These are phyloP conservation scores for Starmerella tilneyi DNA, from an alignment of 805 yeast species.

Conservation along the genomic window DNA sequence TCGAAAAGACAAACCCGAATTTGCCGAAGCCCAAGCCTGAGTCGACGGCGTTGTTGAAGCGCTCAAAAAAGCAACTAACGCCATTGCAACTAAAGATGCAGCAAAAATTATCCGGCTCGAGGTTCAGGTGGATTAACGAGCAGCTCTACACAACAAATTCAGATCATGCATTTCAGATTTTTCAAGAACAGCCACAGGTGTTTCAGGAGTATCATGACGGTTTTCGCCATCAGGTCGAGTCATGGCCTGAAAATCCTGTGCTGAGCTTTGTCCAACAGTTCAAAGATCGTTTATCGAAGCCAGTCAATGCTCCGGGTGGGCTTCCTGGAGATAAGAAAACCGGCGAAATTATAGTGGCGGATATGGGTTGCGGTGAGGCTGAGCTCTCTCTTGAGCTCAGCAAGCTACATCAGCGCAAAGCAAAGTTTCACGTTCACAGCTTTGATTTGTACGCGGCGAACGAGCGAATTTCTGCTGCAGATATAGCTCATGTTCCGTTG, in stretches of 20 bases:
- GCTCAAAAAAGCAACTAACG: conserved; percentile 54
- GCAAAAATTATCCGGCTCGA: conserved; percentile 85
- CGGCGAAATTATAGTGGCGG: conserved; percentile 72
- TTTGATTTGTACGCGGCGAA: conserved; percentile 88
- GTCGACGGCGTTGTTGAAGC: no score
- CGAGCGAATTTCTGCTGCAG: conserved; percentile 90
- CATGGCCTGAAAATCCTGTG: conserved; percentile 99
- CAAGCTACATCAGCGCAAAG: conserved; percentile 27
- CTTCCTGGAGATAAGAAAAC: conserved; percentile 47
- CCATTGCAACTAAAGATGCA: conserved; percentile 92
- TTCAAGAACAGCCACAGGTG: conserved; percentile 71
- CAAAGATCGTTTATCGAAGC: conserved; percentile 39
- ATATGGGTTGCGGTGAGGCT: conserved; percentile 99
- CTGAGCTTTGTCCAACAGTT: conserved; percentile 72
- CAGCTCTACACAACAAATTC: conserved; percentile 85
- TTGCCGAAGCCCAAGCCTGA: background rate
- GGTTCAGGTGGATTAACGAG: conserved; percentile 97
- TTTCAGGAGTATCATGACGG: conserved; percentile 95
- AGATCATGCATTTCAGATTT: conserved; percentile 58
- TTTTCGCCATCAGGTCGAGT: conserved; percentile 84
- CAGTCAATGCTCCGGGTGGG: conserved; percentile 94
- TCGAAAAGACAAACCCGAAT: no score
- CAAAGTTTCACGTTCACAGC: conserved; percentile 57
- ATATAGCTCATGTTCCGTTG: conserved; percentile 81
- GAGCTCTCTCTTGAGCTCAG: conserved; percentile 49